Evolutionary conservation across 805 yeast genomes (phyloP), one percentile per base, ranked within the genome.

Genomic region (Debaryomyces maramus): DNA sequence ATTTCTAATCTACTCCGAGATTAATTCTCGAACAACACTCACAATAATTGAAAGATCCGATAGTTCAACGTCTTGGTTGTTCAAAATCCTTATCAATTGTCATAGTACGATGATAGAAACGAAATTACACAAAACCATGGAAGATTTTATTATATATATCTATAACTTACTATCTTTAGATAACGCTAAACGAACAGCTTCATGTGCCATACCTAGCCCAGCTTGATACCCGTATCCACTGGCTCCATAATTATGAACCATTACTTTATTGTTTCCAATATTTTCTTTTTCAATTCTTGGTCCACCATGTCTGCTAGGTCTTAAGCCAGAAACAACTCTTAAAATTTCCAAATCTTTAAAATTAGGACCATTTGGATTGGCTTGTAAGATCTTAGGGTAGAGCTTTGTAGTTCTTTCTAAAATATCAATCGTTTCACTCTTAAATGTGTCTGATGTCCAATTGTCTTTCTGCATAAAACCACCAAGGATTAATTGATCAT

Each of bases 301-400:
- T 4, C 95, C 95, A 10, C 90, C 93, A 29, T 76, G 71, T 53
- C 95, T 73, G 27, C 82, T 70, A 5, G 95, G 96, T 47, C 96
- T 73, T 32, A 85, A 67, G 0, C 95, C 95, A 5, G 89, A 81
- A 1, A 77, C 85, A 28, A 78, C 81, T 38, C 86, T 72, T 8
- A 84, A 36, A 19, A 87, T 70, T 47, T 81, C 84, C 33, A 67
- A 60, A 40, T 66, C 68, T 8, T 47, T 50, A 67, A 57, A 16
- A 55, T 65, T 19, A 39, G 45, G 16, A 51, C 77, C 59, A 46
- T 35, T 13, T 2, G 65, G 62, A 36, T 63, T 61, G 3, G 50
- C 39, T 11, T 61, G 65, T 39, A 74, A 51, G 30, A 85, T 68
- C 41, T 75, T 60, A 23, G 85, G 86, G 20, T 63, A 56, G 32